phyloP scores from a whole-genome alignment of 108 stramenopile genomes.

The Phaeodactylum tricornutum region DNA sequence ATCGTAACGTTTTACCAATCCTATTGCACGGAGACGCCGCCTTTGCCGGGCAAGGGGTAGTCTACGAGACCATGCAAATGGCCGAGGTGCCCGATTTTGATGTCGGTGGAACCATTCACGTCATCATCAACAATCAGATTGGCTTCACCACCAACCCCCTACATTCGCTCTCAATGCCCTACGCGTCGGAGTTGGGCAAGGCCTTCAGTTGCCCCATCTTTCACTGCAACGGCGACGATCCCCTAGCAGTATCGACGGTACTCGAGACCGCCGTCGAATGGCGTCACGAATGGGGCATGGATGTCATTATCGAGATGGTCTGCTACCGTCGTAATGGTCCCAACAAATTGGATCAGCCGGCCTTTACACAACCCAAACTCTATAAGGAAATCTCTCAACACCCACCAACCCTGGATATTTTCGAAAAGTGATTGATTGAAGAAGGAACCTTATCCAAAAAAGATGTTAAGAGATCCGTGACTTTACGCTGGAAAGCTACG shows the following conservation, averaged over 20 bases:
- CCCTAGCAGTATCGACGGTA: slow-evolving; percentile 89
- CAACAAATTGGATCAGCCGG: slow-evolving; percentile 99
- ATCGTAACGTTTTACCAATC: slow-evolving; percentile 84
- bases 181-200: slow-evolving; percentile 97
- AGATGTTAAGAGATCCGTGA: slow-evolving; percentile 74
- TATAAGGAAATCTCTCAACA: slow-evolving; percentile 87
- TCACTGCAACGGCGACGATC: slow-evolving; percentile 99
- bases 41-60: slow-evolving; percentile 97
- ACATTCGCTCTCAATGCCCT: slow-evolving; percentile 89
- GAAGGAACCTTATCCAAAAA: slow-evolving; percentile 79
- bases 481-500: slow-evolving; percentile 74
- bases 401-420: slow-evolving; percentile 82
- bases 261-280: slow-evolving; percentile 97
- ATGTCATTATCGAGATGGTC: slow-evolving; percentile 97
- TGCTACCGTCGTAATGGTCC: slow-evolving; percentile 98
- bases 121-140: slow-evolving; percentile 99
- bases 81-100: slow-evolving; percentile 83
- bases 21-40: slow-evolving; percentile 99
- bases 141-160: slow-evolving; percentile 98
- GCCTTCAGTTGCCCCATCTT: slow-evolving; percentile 98
- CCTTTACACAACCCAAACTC: slow-evolving; percentile 95
- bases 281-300: slow-evolving; percentile 91
- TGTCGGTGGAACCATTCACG: slow-evolving; percentile 98
- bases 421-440: slow-evolving; percentile 65
- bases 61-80: slow-evolving; percentile 98